Evolutionary conservation across 2,329 filamentous ascomycete species (phyloP), one percentile per base, ranked within the genome.

Genomic region (Fusarium domesticum): DNA sequence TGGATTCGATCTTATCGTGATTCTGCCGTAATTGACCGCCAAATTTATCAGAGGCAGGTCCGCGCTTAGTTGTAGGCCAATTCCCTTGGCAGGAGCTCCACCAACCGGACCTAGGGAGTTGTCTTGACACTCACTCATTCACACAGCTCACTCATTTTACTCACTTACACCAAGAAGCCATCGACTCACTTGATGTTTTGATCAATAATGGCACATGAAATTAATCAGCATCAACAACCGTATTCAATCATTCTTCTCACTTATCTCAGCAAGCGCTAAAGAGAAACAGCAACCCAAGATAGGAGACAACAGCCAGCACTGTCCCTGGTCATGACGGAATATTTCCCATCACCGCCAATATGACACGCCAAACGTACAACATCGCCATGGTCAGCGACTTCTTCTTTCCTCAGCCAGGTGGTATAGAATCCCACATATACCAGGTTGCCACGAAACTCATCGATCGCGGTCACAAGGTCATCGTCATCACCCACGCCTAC

Each of bases 341-440:
- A 47, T 28, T 19, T 37, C 41, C 44, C 43, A 33, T 30, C 44
- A 43, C 52, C 56, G 51, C 59, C 66, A 69, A 56, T 43, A 80
- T 77, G 70, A 68, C 73, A 57, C 76, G 73, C 57, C 74, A 74
- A 53, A 80, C 77, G 23, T 85, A 84, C 68, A 84, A 82, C 62
- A 85, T 85, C 70, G 82, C 81, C 51, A 98, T 98, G 93, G 88
- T 96, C 67, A 91, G 92, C 79, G 93, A 98, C 76, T 96, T 95
- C 78, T 98, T 98, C 83, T 98, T 95, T 65, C 93, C 93, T 12
- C 92, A 97, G 63, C 92, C 93, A 40, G 91, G 93, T 64, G 93
- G 93, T 59, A 83, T 98, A 54, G 93, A 98, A 73, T 95, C 89
- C 68, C 93, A 98, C 70, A 97, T 98, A 60, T 98, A 98, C 73